These are phyloP conservation scores for Perilla frutescens DNA, from an alignment of 257 asterid genomes.

Conservation along the genomic window DNA sequence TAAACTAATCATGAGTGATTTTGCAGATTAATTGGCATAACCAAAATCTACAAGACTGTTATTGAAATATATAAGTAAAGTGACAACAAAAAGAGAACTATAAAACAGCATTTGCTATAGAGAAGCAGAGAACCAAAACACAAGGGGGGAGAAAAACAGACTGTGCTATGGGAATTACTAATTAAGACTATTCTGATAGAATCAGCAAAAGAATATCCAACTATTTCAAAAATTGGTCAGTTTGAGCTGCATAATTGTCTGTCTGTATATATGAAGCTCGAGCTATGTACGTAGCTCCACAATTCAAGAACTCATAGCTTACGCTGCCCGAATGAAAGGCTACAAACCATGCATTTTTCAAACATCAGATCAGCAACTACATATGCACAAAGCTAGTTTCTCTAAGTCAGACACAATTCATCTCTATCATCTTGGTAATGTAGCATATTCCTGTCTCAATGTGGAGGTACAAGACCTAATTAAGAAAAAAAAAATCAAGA, in stretches of 20 bases:
- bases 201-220: not conserved
- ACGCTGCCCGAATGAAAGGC: not conserved
- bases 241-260: not conserved
- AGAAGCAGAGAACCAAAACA: too few species aligned
- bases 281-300: too few species aligned
- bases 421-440: not conserved
- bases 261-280: not conserved
- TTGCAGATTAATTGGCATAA: too few species aligned
- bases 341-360: not conserved
- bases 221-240: not conserved
- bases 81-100: not conserved
- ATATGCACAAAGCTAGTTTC: not conserved
- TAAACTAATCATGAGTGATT: too few species aligned
- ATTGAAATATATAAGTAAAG: too few species aligned
- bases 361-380: not conserved
- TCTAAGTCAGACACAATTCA: not conserved
- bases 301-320: not conserved
- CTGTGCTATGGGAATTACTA: not conserved
- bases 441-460: not conserved
- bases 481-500: not conserved
- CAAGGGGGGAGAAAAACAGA: too few species aligned
- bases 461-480: not conserved
- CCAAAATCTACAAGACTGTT: too few species aligned
- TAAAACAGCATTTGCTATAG: too few species aligned
- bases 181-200: not conserved